Evolutionary conservation across 768 basidiomycete species (phyloP).

Genomic region (Tulasnella sp.): DNA sequence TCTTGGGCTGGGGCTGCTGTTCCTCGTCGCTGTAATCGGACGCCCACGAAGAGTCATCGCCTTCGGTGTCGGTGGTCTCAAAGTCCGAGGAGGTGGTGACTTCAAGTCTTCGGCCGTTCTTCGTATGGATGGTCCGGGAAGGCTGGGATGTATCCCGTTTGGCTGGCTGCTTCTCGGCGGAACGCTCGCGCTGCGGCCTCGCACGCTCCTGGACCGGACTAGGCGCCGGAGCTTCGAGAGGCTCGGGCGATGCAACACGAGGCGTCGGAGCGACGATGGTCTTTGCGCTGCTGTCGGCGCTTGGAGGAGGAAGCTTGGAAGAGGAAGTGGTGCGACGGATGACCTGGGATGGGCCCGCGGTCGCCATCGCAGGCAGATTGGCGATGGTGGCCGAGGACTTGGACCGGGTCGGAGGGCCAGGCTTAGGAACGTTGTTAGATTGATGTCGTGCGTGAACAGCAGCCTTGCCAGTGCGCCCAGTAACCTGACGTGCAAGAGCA

Average conservation of each 20-base stretch:
- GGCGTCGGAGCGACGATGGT: not conserved
- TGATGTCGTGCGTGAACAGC: not conserved
- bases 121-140: not conserved
- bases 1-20: constrained; percentile 22
- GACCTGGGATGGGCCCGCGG: not conserved
- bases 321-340: not conserved
- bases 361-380: not conserved
- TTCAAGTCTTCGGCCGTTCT: constrained; percentile 1
- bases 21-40: constrained; percentile 36
- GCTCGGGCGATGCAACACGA: not conserved
- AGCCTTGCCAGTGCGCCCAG: not conserved
- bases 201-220: not conserved
- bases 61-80: constrained; percentile 22
- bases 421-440: not conserved
- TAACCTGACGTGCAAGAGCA: not conserved
- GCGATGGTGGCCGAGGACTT: constrained; percentile 1
- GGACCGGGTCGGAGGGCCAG: not conserved
- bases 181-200: not conserved
- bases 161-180: not conserved
- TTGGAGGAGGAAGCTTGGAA: constrained; percentile 4
- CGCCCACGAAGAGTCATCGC: constrained; percentile 32
- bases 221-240: not conserved
- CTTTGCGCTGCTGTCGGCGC: constrained; percentile 6
- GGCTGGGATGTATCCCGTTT: not conserved
- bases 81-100: constrained; percentile 36